Evolutionary conservation across 2,329 filamentous ascomycete genomes (phyloP).

Genomic region (Plectosphaerella cucumerina): DNA sequence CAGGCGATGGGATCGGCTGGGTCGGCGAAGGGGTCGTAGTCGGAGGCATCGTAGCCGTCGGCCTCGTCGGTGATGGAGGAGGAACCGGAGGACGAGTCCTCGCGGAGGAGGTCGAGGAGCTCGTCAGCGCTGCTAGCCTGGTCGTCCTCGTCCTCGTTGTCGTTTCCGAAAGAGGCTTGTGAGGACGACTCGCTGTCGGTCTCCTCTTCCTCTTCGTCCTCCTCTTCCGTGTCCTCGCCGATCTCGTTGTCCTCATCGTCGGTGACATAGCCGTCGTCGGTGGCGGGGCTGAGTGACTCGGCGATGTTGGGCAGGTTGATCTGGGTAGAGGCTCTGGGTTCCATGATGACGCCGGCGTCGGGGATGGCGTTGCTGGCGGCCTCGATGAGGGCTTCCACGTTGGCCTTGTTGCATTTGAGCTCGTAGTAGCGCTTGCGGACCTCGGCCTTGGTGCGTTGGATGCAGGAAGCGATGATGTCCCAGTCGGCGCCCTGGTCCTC

Average conservation of each 20-base stretch:
- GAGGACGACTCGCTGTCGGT: conserved; percentile 5
- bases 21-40: conserved; percentile 5
- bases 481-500: conserved; percentile 15
- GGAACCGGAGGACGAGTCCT: conserved; percentile 18
- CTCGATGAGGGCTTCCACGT: not conserved
- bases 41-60: conserved; percentile 8
- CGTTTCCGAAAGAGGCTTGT: not conserved
- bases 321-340: conserved; percentile 2
- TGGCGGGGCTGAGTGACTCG: not conserved
- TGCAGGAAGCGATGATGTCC: conserved; percentile 21
- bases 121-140: not conserved
- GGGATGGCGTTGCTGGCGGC: not conserved
- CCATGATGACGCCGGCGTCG: not conserved
- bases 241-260: not conserved
- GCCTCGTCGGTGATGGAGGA: conserved; percentile 7
- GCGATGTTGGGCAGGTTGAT: not conserved
- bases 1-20: conserved; percentile 1
- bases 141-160: not conserved
- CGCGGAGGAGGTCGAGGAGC: conserved; percentile 16
- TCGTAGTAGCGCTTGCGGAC: conserved; percentile 25
- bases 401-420: conserved; percentile 19
- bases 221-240: not conserved
- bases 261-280: not conserved
- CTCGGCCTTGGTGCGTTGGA: conserved; percentile 21
- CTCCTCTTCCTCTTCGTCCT: not conserved